These are phyloP conservation scores for Pestalotiopsis sp. DNA, from an alignment of 2,329 filamentous ascomycete species.

Conservation along the genomic window DNA sequence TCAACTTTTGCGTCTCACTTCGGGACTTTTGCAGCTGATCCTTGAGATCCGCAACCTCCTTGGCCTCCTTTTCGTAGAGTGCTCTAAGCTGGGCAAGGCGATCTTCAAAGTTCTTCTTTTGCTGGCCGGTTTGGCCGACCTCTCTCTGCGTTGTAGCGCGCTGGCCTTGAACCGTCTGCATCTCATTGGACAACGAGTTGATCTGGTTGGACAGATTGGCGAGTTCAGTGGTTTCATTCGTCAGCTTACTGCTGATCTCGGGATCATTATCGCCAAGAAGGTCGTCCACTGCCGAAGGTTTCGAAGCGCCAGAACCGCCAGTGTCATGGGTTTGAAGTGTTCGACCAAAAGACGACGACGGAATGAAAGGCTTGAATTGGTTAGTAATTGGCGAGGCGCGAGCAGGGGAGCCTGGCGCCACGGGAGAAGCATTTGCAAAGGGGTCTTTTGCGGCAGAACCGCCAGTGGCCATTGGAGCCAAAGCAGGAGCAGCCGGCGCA, in stretches of 20 bases:
- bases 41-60: conserved; percentile 81
- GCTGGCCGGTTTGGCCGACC: conserved; percentile 76
- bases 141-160: conserved; percentile 79
- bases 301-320: conserved; percentile 58
- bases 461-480: conserved; percentile 70
- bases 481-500: conserved; percentile 57
- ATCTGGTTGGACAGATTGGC: conserved; percentile 97
- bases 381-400: conserved; percentile 48
- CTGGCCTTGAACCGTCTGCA: conserved; percentile 89
- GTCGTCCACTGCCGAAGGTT: conserved; percentile 69
- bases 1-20: conserved; percentile 81
- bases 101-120: conserved; percentile 92
- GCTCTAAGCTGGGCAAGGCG: conserved; percentile 83
- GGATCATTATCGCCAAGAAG: conserved; percentile 89
- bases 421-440: conserved; percentile 55
- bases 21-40: conserved; percentile 77
- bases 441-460: conserved; percentile 69
- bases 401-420: conserved; percentile 56
- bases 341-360: conserved; percentile 90
- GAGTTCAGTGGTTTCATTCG: conserved; percentile 86
- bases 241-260: conserved; percentile 85
- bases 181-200: conserved; percentile 85
- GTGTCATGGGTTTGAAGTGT: conserved; percentile 77
- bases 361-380: conserved; percentile 87
- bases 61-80: conserved; percentile 92